phyloP scores from a whole-genome alignment of 495 filamentous ascomycete species.

The Lichenothelia convexa region DNA sequence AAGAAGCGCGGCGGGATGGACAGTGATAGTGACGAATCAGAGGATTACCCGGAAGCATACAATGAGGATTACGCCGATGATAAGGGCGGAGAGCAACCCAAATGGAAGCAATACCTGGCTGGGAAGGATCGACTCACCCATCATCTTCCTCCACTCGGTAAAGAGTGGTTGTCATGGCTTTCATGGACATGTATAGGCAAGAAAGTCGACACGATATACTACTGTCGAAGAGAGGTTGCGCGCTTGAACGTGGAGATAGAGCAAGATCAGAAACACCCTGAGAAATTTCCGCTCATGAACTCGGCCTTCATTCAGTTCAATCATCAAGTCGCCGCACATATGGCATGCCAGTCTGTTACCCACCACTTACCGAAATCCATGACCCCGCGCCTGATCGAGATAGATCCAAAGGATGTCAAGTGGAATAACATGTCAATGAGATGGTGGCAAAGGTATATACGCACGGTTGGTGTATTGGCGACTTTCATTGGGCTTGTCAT shows the following conservation, averaged over 20 bases:
- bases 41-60: constrained; percentile 50
- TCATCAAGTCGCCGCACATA: constrained; percentile 90
- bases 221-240: constrained; percentile 74
- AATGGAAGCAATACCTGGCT: constrained; percentile 69
- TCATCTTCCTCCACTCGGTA: constrained; percentile 58
- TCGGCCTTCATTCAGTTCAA: constrained; percentile 99
- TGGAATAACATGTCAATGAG: constrained; percentile 97
- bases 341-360: constrained; percentile 86
- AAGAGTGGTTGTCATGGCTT: constrained; percentile 60
- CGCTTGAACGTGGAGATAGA: constrained; percentile 87
- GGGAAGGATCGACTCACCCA: constrained; percentile 72
- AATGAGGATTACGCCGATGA: constrained; percentile 45
- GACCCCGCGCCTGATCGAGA: constrained; percentile 81
- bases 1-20: no score
- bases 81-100: constrained; percentile 43
- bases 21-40: constrained; percentile 19
- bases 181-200: constrained; percentile 56
- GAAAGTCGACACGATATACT: constrained; percentile 91
- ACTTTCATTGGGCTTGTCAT: constrained; percentile 58
- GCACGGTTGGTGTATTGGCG: constrained; percentile 45
- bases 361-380: constrained; percentile 90
- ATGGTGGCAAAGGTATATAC: constrained; percentile 83
- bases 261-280: constrained; percentile 67
- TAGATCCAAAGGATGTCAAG: constrained; percentile 81
- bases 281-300: constrained; percentile 86